A percentile compares a stretch with the other conserved stretches of the same genome.
Evolutionary conservation across 768 basidiomycete species (phyloP).

Genomic region (Russula ochroleuca): DNA sequence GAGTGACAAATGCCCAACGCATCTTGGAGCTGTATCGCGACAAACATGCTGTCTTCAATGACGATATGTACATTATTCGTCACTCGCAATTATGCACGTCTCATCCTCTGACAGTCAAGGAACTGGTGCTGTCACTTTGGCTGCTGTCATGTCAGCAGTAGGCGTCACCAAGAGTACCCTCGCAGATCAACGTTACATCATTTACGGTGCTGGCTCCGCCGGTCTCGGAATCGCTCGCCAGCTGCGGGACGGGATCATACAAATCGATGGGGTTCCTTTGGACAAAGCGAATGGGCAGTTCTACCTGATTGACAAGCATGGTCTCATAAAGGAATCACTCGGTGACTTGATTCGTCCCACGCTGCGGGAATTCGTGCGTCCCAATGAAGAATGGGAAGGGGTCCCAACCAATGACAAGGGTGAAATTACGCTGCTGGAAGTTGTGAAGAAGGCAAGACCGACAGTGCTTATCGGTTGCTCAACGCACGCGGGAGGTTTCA

Average conservation of each 20-base stretch:
- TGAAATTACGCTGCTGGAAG: constrained; percentile 56
- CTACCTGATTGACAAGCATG: constrained; percentile 68
- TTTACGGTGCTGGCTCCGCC: constrained; percentile 79
- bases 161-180: constrained; percentile 61
- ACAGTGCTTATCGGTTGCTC: constrained; percentile 85
- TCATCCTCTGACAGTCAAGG: constrained; percentile 49
- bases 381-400: constrained; percentile 52
- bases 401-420: constrained; percentile 38
- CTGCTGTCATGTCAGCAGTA: constrained; percentile 63
- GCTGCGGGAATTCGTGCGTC: constrained; percentile 52
- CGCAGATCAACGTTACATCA: constrained; percentile 68
- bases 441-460: constrained; percentile 66
- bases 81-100: background rate
- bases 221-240: constrained; percentile 78
- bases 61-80: constrained; percentile 58
- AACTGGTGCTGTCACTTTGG: constrained; percentile 70
- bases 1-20: constrained; percentile 68
- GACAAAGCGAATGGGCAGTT: constrained; percentile 63
- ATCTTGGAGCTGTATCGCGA: constrained; percentile 59
- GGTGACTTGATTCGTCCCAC: constrained; percentile 44
- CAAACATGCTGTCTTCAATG: constrained; percentile 73
- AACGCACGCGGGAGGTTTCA: constrained; percentile 74
- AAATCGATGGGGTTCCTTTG: constrained; percentile 44
- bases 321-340: constrained; percentile 53
- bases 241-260: constrained; percentile 68